Conservation (phyloP, 139 green algal genomes). For the Volvox reticuliferus region DNA sequence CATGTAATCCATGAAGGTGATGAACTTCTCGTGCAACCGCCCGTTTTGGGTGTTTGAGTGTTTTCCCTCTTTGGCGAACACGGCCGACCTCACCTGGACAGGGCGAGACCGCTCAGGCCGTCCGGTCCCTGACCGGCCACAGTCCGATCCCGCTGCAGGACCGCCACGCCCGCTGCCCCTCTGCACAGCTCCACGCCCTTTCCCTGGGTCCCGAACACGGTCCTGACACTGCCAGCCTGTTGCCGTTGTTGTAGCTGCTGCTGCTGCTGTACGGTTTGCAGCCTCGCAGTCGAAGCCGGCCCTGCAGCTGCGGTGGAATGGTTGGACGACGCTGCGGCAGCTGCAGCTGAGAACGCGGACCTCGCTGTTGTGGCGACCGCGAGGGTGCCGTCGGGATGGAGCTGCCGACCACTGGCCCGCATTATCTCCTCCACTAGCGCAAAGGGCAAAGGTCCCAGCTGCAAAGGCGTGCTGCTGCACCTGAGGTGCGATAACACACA, state of each 20-base stretch:
- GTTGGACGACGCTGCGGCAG: neutral
- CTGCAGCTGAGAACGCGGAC: neutral
- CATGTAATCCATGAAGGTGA: too few relatives aligned
- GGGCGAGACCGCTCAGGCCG: neutral
- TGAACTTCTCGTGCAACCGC: too few relatives aligned
- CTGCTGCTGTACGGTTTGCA: too few relatives aligned
- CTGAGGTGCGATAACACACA: neutral
- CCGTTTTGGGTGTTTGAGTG: too few relatives aligned
- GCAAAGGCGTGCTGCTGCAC: constrained; percentile 33
- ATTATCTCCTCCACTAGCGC: constrained; percentile 44
- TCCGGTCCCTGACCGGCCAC: neutral
- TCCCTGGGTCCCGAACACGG: too few relatives aligned
- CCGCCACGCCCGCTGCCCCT: too few relatives aligned
- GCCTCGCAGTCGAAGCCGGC: neutral
- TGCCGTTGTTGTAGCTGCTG: too few relatives aligned
- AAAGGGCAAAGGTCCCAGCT: constrained; percentile 44
- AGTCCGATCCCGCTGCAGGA: neutral
- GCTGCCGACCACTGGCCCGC: constrained; percentile 31
- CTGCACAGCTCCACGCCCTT: too few relatives aligned
- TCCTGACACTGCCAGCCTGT: too few relatives aligned
- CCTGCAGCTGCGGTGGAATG: neutral
- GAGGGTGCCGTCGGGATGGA: constrained; percentile 27
- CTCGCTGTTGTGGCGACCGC: neutral
- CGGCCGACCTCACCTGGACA: neutral
- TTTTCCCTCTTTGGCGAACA: too few relatives aligned